A percentile compares a stretch with the other conserved stretches of the same genome.
Evolutionary conservation across 2,329 filamentous ascomycete species (phyloP).

Genomic region (Diaporthe destruens): DNA sequence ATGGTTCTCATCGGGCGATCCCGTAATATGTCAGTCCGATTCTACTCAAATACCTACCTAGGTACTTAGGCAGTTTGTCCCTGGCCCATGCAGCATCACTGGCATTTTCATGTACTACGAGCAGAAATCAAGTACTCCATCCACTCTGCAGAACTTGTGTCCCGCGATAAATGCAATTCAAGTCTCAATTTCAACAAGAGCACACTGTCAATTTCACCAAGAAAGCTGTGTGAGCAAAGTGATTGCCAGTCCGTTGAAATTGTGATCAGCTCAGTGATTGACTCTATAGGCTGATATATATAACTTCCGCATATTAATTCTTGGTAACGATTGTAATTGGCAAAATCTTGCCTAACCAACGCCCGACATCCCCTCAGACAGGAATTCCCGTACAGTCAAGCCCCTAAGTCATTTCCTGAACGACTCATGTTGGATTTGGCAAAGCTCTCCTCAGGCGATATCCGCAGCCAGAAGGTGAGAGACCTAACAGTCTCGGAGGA

Average conservation of each 20-base stretch:
- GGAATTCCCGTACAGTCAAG: too few species aligned
- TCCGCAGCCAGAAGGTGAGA: accelerated
- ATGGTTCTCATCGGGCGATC: too few species aligned
- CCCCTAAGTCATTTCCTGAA: neutral
- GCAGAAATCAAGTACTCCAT: too few species aligned
- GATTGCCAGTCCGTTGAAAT: neutral
- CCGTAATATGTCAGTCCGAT: too few species aligned
- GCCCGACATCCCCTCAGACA: too few species aligned
- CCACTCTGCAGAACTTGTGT: too few species aligned
- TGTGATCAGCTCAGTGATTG: neutral
- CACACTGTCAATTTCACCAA: neutral
- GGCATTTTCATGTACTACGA: too few species aligned
- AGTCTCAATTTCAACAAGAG: neutral
- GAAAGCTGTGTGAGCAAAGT: neutral
- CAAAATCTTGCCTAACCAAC: slow-evolving; percentile 6
- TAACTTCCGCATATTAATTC: neutral
- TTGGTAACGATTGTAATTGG: slow-evolving; percentile 16
- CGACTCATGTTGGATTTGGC: neutral
- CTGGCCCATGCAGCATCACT: neutral
- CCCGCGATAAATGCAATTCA: neutral
- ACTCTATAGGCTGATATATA: neutral
- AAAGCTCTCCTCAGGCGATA: accelerated
- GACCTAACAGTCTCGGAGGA: accelerated
- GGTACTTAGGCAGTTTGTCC: too few species aligned
- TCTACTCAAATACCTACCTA: neutral